phyloP scores from a whole-genome alignment of 352 stramenopile genomes.

The Phytophthora constricta region DNA sequence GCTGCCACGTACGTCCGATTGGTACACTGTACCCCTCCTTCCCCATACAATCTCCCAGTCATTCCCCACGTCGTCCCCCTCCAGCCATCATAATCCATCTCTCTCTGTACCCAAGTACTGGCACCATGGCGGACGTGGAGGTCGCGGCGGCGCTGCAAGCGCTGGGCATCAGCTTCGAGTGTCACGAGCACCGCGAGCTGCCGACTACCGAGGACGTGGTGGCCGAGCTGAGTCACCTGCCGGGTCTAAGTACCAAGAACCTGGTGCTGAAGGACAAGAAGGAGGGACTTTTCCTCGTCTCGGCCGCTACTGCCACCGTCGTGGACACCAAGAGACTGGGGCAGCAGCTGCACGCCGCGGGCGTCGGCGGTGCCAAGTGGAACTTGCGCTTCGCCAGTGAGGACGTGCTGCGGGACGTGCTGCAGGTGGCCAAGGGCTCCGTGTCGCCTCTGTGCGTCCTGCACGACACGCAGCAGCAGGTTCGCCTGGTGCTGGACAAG shows the following conservation, averaged over 20 bases:
- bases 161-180: conserved; percentile 64
- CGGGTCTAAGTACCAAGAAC: conserved; percentile 94
- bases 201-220: conserved; percentile 80
- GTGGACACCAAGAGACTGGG: conserved; percentile 94
- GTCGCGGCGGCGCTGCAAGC: conserved; percentile 65
- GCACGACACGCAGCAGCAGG: conserved; percentile 83
- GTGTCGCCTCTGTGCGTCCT: conserved; percentile 93
- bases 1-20: too few species aligned
- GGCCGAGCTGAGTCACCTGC: conserved; percentile 79
- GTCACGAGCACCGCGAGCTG: conserved; percentile 62
- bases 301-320: conserved; percentile 75
- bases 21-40: too few species aligned
- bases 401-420: conserved; percentile 77
- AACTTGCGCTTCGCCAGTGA: conserved; percentile 95
- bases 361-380: conserved; percentile 84
- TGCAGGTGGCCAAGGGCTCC: conserved; percentile 93
- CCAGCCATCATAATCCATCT: not conserved
- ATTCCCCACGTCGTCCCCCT: not conserved
- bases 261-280: conserved; percentile 99
- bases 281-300: conserved; percentile 96
- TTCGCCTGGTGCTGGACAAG: conserved; percentile 95
- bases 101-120: not conserved
- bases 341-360: conserved; percentile 71
- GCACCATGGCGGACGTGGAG: conserved; percentile 62
- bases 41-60: not conserved